Evolutionary conservation across 352 stramenopile species (phyloP).

Genomic region (Globisporangium iwayamae): DNA sequence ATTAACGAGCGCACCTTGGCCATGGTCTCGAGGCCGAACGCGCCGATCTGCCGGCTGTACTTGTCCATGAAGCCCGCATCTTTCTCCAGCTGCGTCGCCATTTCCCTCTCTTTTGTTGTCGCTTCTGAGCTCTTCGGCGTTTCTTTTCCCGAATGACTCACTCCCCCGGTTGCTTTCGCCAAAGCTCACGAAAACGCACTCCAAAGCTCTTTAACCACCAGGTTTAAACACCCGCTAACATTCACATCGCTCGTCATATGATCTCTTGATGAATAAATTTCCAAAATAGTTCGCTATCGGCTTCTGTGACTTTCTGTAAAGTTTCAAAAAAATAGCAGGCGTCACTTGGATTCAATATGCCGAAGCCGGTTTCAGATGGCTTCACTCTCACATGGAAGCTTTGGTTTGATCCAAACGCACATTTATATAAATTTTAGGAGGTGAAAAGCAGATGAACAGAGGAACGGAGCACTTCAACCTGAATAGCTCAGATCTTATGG

Average conservation of each 20-base stretch:
- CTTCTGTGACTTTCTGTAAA: no score
- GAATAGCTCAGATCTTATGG: not conserved
- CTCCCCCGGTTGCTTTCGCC: not conserved
- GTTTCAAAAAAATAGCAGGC: no score
- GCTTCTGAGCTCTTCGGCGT: constrained; percentile 20
- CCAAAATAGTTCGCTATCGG: no score
- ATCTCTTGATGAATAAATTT: no score
- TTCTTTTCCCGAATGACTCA: not conserved
- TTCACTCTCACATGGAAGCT: no score
- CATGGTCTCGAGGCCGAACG: constrained; percentile 90
- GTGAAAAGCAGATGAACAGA: not conserved
- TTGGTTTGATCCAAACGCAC: no score
- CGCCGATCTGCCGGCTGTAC: constrained; percentile 91
- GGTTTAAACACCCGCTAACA: no score
- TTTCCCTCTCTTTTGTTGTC: constrained; percentile 25
- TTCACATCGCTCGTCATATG: no score
- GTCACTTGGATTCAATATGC: no score
- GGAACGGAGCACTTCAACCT: constrained; percentile 29
- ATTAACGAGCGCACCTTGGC: constrained; percentile 60
- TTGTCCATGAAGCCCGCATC: constrained; percentile 93
- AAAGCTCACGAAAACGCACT: not conserved
- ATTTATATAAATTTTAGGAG: not conserved
- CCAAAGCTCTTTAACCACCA: no score
- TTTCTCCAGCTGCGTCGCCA: constrained; percentile 69
- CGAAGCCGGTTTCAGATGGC: no score